Evolutionary conservation across 345 rosid genomes (phyloP).

Genomic region (Microcos paniculata): DNA sequence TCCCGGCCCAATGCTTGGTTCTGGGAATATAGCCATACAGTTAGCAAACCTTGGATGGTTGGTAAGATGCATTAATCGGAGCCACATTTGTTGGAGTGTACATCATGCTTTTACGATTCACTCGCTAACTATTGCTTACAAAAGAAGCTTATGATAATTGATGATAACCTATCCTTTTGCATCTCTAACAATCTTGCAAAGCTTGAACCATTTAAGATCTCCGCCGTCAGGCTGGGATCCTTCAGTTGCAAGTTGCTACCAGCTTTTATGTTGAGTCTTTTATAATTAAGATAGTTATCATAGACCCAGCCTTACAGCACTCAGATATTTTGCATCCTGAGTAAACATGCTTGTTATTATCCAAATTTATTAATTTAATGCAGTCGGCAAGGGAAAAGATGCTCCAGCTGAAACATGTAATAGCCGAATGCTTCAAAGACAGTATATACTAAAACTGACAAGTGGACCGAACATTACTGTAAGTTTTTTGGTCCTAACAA

Average conservation of each 20-base stretch:
- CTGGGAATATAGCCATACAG: background rate
- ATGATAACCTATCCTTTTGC: background rate
- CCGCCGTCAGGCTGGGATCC: background rate
- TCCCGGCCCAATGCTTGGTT: constrained; percentile 8
- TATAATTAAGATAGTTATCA: background rate
- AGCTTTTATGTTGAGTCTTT: background rate
- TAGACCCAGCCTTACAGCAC: background rate
- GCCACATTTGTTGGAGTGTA: background rate
- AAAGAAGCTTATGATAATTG: background rate
- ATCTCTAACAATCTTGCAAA: background rate
- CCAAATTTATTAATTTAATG: constrained; percentile 16
- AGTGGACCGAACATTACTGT: constrained; percentile 5
- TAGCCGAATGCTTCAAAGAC: constrained; percentile 61
- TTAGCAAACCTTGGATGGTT: background rate
- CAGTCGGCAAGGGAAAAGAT: constrained; percentile 74
- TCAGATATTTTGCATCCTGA: background rate
- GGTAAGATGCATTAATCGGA: background rate
- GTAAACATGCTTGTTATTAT: constrained; percentile 13
- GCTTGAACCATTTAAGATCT: background rate
- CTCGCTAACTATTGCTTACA: background rate
- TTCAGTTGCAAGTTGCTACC: background rate
- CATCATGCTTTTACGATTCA: background rate
- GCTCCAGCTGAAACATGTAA: constrained; percentile 55
- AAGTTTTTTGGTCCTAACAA: background rate
- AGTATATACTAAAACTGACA: constrained; percentile 31